Conservation (phyloP, 306 rosid species). For the Elaeagnus macrophylla region DNA sequence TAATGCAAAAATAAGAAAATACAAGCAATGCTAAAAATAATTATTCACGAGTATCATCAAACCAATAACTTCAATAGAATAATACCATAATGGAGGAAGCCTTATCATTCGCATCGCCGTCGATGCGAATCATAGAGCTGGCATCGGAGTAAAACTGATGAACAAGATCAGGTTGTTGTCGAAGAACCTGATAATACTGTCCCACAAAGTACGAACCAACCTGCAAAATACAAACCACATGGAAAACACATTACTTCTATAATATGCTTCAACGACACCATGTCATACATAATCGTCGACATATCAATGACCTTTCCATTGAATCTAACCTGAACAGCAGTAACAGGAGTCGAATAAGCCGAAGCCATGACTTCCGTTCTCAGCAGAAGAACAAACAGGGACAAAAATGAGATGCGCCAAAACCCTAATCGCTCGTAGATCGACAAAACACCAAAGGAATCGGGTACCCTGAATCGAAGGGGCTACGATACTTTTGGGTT, state of each 20-base stretch:
- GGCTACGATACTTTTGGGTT: not conserved
- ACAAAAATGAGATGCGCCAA: not conserved
- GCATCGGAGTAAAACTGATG: conserved; percentile 91
- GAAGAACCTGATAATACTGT: conserved; percentile 92
- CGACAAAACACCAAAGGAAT: conserved; percentile 14
- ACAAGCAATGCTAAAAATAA: not conserved
- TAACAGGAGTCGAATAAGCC: conserved; percentile 63
- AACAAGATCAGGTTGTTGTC: conserved; percentile 74
- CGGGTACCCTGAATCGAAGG: conserved; percentile 32
- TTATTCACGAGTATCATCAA: not conserved
- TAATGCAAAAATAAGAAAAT: too few relatives aligned
- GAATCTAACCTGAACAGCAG: conserved; percentile 76
- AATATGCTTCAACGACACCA: conserved; percentile 1
- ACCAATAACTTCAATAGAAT: not conserved
- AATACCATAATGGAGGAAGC: conserved; percentile 82
- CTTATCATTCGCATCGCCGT: conserved; percentile 56
- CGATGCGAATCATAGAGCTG: conserved; percentile 82
- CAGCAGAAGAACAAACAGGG: conserved; percentile 26
- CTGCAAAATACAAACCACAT: conserved; percentile 26
- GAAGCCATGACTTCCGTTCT: conserved; percentile 51
- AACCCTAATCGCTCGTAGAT: conserved; percentile 31
- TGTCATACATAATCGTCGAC: not conserved
- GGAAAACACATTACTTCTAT: not conserved
- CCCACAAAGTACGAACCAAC: conserved; percentile 95
- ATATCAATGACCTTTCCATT: not conserved